phyloP scores from a whole-genome alignment of 768 basidiomycete genomes.

The Russula foetens region DNA sequence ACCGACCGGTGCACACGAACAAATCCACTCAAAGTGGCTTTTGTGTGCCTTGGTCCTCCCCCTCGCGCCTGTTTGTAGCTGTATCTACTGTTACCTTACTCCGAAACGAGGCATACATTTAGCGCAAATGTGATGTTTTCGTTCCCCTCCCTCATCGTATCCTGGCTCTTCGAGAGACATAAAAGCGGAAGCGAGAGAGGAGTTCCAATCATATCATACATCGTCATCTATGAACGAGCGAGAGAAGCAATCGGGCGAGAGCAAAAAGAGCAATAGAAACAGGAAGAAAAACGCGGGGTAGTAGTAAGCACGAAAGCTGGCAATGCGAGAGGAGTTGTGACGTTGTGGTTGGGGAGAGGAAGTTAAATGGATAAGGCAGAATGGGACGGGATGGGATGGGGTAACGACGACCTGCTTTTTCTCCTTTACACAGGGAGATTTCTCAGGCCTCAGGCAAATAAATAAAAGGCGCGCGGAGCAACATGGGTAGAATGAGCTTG shows the following conservation, averaged over 20 bases:
- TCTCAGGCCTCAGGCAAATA: neutral
- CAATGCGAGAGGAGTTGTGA: neutral
- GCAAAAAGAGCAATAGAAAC: neutral
- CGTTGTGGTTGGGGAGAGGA: neutral
- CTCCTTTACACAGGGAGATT: neutral
- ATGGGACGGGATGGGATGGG: neutral
- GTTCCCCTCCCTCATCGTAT: neutral
- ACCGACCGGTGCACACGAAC: neutral
- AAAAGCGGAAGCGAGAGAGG: neutral
- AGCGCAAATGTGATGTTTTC: neutral
- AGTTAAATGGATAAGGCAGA: neutral
- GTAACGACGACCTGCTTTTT: neutral
- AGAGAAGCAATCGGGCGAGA: constrained; percentile 5
- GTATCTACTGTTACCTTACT: neutral
- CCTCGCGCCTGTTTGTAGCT: neutral
- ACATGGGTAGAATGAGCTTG: neutral
- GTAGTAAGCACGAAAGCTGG: neutral
- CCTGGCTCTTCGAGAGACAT: neutral
- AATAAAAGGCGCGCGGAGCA: neutral
- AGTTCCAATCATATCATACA: constrained; percentile 11
- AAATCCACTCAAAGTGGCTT: too few species aligned
- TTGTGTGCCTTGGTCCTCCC: too few species aligned
- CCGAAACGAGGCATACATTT: neutral
- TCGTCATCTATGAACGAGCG: constrained; percentile 7
- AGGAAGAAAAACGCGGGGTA: neutral